These are phyloP conservation scores for Aphanoascus verrucosus DNA, from an alignment of 2,329 filamentous ascomycete genomes.

Conservation along the genomic window DNA sequence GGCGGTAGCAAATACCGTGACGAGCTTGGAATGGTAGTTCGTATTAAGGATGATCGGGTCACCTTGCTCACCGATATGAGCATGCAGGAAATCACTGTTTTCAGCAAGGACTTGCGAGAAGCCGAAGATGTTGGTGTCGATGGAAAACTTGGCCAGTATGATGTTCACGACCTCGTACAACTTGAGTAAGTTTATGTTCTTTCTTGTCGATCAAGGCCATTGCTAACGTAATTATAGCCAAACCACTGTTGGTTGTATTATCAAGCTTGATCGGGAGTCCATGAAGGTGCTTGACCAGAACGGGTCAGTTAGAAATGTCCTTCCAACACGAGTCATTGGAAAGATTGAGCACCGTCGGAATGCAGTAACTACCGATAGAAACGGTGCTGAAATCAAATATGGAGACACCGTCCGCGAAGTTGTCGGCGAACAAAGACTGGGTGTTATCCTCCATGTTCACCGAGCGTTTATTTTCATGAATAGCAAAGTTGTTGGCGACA, in stretches of 20 bases:
- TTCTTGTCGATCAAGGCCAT: neutral
- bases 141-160: conserved; percentile 71
- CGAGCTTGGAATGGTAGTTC: conserved; percentile 93
- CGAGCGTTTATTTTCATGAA: conserved; percentile 86
- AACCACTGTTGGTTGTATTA: conserved; percentile 81
- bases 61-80: conserved; percentile 88
- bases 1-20: conserved; percentile 89
- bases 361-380: conserved; percentile 82
- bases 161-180: conserved; percentile 87
- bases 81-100: conserved; percentile 89
- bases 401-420: conserved; percentile 90
- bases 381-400: conserved; percentile 80
- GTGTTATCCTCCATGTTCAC: conserved; percentile 87
- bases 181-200: conserved; percentile 53
- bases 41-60: conserved; percentile 82
- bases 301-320: conserved; percentile 65
- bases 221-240: conserved; percentile 37
- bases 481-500: conserved; percentile 72
- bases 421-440: conserved; percentile 71
- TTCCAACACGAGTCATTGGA: conserved; percentile 86
- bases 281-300: conserved; percentile 85
- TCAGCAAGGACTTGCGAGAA: conserved; percentile 91
- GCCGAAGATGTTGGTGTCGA: conserved; percentile 85
- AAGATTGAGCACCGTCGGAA: conserved; percentile 72
- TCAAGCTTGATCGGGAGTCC: conserved; percentile 91